A percentile compares a stretch with the other conserved stretches of the same genome.
phyloP scores from a whole-genome alignment of 306 rosid genomes.

The Cucurbita pepo region DNA sequence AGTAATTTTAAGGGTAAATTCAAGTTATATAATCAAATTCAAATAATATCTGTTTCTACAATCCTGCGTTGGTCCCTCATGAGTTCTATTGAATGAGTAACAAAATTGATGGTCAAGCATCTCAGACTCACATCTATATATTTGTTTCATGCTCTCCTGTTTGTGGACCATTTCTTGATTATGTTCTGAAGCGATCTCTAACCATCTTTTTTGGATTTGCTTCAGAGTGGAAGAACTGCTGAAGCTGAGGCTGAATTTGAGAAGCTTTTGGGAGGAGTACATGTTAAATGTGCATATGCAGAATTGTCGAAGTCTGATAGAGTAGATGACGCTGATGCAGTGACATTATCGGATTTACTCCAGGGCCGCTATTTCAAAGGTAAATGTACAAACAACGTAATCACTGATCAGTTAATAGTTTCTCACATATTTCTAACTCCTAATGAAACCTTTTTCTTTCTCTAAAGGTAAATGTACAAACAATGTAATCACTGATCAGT shows the following conservation, averaged over 20 bases:
- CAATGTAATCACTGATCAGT: background rate
- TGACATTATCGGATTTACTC: slow-evolving; percentile 57
- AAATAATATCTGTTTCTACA: background rate
- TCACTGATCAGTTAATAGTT: background rate
- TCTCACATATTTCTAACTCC: background rate
- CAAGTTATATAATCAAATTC: background rate
- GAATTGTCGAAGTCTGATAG: slow-evolving; percentile 60
- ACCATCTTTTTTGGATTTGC: background rate
- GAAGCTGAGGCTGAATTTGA: slow-evolving; percentile 79
- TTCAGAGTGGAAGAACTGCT: slow-evolving; percentile 68
- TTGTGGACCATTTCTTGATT: background rate
- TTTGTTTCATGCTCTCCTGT: background rate
- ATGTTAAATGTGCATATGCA: slow-evolving; percentile 64
- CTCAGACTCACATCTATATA: background rate
- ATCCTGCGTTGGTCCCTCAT: background rate
- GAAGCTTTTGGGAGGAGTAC: slow-evolving; percentile 71
- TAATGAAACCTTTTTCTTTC: background rate
- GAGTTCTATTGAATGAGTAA: background rate
- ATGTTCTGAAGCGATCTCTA: background rate
- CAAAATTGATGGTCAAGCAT: background rate
- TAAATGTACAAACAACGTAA: background rate
- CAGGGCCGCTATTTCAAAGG: slow-evolving; percentile 75
- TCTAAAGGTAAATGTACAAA: slow-evolving; percentile 24
- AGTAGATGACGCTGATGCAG: slow-evolving; percentile 58
- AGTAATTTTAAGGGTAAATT: background rate